These are phyloP conservation scores for Penicillium nordicum DNA, from an alignment of 2,329 filamentous ascomycete species.

Conservation along the genomic window DNA sequence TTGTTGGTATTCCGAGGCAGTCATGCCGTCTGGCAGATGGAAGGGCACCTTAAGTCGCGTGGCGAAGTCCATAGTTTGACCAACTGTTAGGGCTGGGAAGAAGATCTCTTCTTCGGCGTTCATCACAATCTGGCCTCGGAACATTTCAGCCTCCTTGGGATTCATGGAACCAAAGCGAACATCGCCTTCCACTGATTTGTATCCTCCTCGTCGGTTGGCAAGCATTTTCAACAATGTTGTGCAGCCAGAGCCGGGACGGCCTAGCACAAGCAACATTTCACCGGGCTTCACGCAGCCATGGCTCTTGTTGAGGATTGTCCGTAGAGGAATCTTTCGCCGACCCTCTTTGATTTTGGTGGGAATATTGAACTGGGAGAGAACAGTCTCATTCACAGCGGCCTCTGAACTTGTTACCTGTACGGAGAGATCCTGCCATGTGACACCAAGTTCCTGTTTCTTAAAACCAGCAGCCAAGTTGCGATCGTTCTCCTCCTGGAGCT, in stretches of 20 bases:
- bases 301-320: constrained; percentile 62
- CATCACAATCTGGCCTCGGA: constrained; percentile 57
- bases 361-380: constrained; percentile 58
- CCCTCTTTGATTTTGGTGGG: constrained; percentile 53
- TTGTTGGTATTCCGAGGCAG: constrained; percentile 46
- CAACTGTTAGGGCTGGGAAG: constrained; percentile 51
- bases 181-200: constrained; percentile 56
- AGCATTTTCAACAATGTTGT: constrained; percentile 69
- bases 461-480: constrained; percentile 48
- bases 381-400: constrained; percentile 63
- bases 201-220: constrained; percentile 61
- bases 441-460: constrained; percentile 54
- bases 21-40: constrained; percentile 46
- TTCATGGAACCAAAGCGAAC: constrained; percentile 54
- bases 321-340: constrained; percentile 55
- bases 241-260: constrained; percentile 66
- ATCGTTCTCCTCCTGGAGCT: constrained; percentile 45
- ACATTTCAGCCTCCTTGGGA: constrained; percentile 44
- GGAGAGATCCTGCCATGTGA: constrained; percentile 63
- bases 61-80: constrained; percentile 53
- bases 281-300: constrained; percentile 69
- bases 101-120: constrained; percentile 54
- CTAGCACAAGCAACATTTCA: constrained; percentile 68
- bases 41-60: constrained; percentile 57
- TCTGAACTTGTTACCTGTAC: constrained; percentile 61